phyloP scores from a whole-genome alignment of 352 stramenopile species.

The Globisporangium okanoganense region DNA sequence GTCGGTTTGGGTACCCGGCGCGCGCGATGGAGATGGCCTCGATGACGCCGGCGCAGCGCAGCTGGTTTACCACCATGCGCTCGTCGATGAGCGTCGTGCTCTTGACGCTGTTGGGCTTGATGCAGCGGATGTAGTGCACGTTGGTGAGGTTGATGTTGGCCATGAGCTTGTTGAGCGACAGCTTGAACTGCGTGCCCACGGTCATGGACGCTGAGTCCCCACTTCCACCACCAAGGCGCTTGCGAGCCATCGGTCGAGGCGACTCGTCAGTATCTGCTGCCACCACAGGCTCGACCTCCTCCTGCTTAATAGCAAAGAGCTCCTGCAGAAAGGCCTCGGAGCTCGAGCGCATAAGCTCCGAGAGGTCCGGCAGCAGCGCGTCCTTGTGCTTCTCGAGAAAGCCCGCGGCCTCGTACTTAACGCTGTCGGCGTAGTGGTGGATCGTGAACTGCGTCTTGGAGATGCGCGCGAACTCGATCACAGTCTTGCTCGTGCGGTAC shows the following conservation, averaged over 20 bases:
- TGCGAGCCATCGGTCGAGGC: conserved; percentile 14
- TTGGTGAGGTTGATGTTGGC: conserved; percentile 69
- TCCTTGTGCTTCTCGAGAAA: conserved; percentile 97
- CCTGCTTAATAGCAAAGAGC: conserved; percentile 45
- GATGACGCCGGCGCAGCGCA: conserved; percentile 79
- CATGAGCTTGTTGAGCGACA: conserved; percentile 66
- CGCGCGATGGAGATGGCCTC: conserved; percentile 77
- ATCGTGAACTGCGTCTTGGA: conserved; percentile 88
- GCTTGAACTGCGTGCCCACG: conserved; percentile 81
- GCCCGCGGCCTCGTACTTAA: conserved; percentile 88
- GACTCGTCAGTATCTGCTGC: conserved; percentile 7
- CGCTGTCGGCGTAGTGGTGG: conserved; percentile 91
- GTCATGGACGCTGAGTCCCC: conserved; percentile 33
- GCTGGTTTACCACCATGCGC: conserved; percentile 73
- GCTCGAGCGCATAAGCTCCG: conserved; percentile 61
- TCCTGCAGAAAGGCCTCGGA: conserved; percentile 43
- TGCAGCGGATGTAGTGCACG: conserved; percentile 81
- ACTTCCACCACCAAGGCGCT: conserved; percentile 21
- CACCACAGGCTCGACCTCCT: conserved; percentile 28
- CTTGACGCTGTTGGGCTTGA: conserved; percentile 82
- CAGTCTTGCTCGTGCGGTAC: conserved; percentile 43
- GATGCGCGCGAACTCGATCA: conserved; percentile 68
- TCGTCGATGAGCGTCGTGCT: conserved; percentile 55
- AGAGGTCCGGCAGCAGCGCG: conserved; percentile 90
- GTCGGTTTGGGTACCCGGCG: conserved; percentile 69